A percentile compares a stretch with the other conserved stretches of the same genome.
Conservation (phyloP, 225 moss, liverwort and hornwort species). For the Bryum argenteum region DNA sequence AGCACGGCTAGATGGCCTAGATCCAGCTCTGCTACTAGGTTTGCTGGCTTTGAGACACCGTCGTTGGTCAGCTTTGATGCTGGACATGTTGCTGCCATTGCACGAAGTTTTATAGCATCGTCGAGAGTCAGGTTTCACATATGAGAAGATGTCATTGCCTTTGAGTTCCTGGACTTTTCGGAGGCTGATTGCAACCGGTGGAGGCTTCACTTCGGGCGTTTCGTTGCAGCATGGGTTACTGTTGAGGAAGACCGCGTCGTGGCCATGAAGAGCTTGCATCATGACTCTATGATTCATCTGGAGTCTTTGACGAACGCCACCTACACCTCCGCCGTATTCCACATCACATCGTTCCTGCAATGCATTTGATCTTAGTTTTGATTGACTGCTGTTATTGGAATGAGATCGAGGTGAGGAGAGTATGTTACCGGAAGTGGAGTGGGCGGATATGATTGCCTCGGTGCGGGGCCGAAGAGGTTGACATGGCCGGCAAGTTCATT, state of each 20-base stretch:
- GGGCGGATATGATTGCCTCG: constrained; percentile 18
- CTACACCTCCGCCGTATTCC: not conserved
- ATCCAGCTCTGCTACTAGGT: constrained; percentile 6
- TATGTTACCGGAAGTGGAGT: constrained; percentile 32
- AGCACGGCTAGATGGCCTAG: constrained; percentile 13
- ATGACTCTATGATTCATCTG: constrained; percentile 23
- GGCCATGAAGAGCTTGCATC: constrained; percentile 32
- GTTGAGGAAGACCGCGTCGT: constrained; percentile 39
- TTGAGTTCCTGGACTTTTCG: constrained; percentile 26
- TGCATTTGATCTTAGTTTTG: no score
- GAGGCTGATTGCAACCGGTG: constrained; percentile 8
- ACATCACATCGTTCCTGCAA: constrained; percentile 25
- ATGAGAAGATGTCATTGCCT: constrained; percentile 31
- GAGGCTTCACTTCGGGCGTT: not conserved
- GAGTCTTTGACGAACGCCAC: constrained; percentile 2
- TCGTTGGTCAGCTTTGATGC: not conserved
- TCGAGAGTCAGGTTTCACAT: not conserved
- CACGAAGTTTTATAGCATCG: not conserved
- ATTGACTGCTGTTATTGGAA: no score
- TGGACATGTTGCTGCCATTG: constrained; percentile 25
- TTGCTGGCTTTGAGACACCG: constrained; percentile 15
- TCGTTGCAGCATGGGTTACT: constrained; percentile 14
- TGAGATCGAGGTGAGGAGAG: no score
- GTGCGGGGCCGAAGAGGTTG: constrained; percentile 34
- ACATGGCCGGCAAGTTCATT: constrained; percentile 40